Evolutionary conservation across 202 grass and related monocot genomes (phyloP), one percentile per base, ranked within the genome.

Genomic region (Alloteropsis angusta): DNA sequence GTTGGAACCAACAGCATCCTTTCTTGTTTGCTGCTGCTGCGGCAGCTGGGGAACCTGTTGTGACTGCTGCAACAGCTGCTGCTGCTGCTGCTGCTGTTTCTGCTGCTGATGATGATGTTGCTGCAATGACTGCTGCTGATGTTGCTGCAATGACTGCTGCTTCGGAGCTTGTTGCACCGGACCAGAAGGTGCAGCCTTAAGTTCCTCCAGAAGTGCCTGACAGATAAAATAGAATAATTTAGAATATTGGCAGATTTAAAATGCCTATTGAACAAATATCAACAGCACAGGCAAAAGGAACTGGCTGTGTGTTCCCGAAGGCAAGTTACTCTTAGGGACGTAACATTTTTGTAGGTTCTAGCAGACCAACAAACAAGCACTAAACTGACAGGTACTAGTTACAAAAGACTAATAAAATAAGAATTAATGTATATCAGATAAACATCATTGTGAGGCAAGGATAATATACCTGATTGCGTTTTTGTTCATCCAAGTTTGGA

Each of bases 401-500:
- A 44, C 7, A 65, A 28, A 30, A 71, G 37, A 28, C 47, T 7
- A 70, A 43, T 28, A 37, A 68, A 45, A 58, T 12, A n/a, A 72
- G 56, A 70, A 48, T 14, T 43, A 83, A 60, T 1, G 81, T n/a
- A 19, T 0, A 65, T 19, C 8, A 86, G 35, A 26, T 23, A 83
- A 28, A 44, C 2, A 46, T 42, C 1, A 38, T 36, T 32, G 45
- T 28, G 32, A 58, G 66, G 6, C 60, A 25, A 80, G 37, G 37
- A 68, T 0, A 84, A 70, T 48, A 67, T 79, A 99, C 96, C 96
- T 99, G 96, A 75, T 91, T 91, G 65, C 68, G 90, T 58, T 96
- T 99, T 72, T 99, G 92, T 32, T 99, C 96, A 60, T 91, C 96
- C 41, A 98, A 89, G 82, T 95, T 98, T 26, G 96, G 96, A 78